These are phyloP conservation scores for Lizanozyma gosingica DNA, from an alignment of 1,139 yeast species.

Conservation along the genomic window DNA sequence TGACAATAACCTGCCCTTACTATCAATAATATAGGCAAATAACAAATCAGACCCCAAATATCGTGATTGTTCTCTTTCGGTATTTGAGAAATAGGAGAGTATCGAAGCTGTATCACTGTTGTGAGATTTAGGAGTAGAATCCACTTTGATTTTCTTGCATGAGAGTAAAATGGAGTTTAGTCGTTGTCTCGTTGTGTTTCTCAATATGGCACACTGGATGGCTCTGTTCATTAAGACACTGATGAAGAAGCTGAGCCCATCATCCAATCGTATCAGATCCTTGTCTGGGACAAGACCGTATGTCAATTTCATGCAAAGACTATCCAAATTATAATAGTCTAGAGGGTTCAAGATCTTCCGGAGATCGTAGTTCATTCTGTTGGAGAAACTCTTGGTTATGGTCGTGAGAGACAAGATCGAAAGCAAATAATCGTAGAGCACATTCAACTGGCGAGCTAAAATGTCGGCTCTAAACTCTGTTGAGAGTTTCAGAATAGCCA, in stretches of 20 bases:
- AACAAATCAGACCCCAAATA: slow-evolving; percentile 21
- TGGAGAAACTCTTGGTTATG: slow-evolving; percentile 56
- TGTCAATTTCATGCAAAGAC: slow-evolving; percentile 47
- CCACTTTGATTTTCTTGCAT: slow-evolving; percentile 15
- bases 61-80: slow-evolving; percentile 6
- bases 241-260: slow-evolving; percentile 12
- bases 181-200: slow-evolving; percentile 25
- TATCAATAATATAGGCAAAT: slow-evolving; percentile 13
- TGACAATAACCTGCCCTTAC: not conserved
- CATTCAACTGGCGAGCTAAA: slow-evolving; percentile 56
- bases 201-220: slow-evolving; percentile 22
- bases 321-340: slow-evolving; percentile 56
- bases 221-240: slow-evolving; percentile 20
- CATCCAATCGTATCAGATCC: not conserved
- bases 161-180: slow-evolving; percentile 20
- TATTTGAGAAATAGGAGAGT: slow-evolving; percentile 5
- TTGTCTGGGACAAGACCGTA: slow-evolving; percentile 15
- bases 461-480: slow-evolving; percentile 33
- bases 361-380: slow-evolving; percentile 74
- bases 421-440: slow-evolving; percentile 71
- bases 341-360: slow-evolving; percentile 65
- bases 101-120: slow-evolving; percentile 6
- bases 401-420: slow-evolving; percentile 74
- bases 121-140: slow-evolving; percentile 2
- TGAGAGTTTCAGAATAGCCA: slow-evolving; percentile 58